phyloP scores from a whole-genome alignment of 2,329 filamentous ascomycete species.

The Fusarium tupiense region DNA sequence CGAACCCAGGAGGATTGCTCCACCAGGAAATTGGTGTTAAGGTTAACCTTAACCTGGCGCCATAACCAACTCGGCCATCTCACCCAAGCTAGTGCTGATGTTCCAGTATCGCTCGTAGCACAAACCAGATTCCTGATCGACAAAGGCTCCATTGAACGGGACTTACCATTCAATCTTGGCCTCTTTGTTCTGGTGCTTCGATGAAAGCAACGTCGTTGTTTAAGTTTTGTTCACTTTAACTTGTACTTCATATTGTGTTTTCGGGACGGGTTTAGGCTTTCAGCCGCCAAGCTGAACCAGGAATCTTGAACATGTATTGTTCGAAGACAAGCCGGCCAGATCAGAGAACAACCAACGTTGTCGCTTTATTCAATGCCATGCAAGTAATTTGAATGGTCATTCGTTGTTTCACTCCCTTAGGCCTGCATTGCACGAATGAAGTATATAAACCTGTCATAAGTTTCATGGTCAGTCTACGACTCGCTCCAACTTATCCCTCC shows the following conservation, averaged over 20 bases:
- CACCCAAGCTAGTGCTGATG: slow-evolving; percentile 19
- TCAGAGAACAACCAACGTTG: background rate
- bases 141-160: fast-evolving
- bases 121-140: background rate
- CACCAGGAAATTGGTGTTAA: slow-evolving; percentile 30
- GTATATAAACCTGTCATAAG: background rate
- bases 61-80: slow-evolving; percentile 34
- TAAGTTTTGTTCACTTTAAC: background rate
- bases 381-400: fast-evolving
- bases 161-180: background rate
- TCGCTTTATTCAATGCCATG: background rate
- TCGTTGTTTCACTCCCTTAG: fast-evolving
- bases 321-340: too few species aligned
- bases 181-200: too few species aligned
- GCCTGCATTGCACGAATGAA: fast-evolving
- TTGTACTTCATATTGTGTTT: background rate
- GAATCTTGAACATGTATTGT: background rate
- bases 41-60: slow-evolving; percentile 32
- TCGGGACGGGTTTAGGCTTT: background rate
- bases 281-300: background rate
- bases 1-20: slow-evolving; percentile 32
- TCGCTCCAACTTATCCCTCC: too few species aligned
- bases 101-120: fast-evolving
- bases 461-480: background rate
- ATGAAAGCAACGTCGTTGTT: background rate